Percentiles rank a stretch among this genome's conserved stretches.
Conservation (phyloP, 306 rosid genomes). For the Cucurbita maxima region DNA sequence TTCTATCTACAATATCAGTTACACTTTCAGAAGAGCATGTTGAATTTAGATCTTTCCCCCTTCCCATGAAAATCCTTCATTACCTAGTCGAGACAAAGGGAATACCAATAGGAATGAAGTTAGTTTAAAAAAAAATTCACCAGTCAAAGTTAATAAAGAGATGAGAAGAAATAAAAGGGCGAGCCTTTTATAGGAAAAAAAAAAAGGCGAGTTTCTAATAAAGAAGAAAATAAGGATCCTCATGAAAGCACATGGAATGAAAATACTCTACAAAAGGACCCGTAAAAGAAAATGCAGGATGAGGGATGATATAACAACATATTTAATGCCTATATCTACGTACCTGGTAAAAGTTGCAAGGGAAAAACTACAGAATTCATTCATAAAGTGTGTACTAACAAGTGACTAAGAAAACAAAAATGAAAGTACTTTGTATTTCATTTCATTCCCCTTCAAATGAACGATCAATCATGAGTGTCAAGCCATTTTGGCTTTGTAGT, state of each 20-base stretch:
- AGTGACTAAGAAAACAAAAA: background rate
- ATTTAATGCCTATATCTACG: background rate
- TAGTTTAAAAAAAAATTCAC: background rate
- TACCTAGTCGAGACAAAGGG: conserved; percentile 31
- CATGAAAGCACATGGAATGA: background rate
- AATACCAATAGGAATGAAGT: background rate
- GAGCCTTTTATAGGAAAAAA: background rate
- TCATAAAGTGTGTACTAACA: background rate
- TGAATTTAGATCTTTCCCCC: conserved; percentile 41
- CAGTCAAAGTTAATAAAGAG: background rate
- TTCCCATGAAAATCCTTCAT: conserved; percentile 53
- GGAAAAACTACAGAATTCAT: background rate
- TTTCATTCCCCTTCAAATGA: background rate
- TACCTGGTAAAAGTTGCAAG: background rate
- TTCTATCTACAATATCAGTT: conserved; percentile 34
- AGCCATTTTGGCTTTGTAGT: background rate
- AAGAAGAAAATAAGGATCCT: background rate
- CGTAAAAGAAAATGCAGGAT: background rate
- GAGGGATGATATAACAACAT: background rate
- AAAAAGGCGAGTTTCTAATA: background rate
- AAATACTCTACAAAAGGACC: background rate
- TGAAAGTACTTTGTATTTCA: background rate
- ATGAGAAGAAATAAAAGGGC: background rate
- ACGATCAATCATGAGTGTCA: background rate
- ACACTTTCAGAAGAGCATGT: conserved; percentile 44